Evolutionary conservation across 2,329 filamentous ascomycete genomes (phyloP), one percentile per base, ranked within the genome.

Genomic region (Xylaria sp.): DNA sequence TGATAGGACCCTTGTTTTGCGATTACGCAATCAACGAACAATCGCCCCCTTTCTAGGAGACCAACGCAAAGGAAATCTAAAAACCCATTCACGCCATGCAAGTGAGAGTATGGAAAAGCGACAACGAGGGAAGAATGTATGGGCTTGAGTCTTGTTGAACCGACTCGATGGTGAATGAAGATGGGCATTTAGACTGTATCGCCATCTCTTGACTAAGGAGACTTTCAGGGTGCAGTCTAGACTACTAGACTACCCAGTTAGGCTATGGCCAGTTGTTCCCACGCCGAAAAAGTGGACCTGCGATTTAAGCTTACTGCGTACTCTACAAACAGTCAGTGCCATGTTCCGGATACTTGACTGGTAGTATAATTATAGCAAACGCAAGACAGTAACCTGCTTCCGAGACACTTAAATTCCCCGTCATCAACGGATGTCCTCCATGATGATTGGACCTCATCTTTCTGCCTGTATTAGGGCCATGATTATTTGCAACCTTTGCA

Each of bases 41-140:
- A 54, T 40, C 3, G 44, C 33, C 40, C 58, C 63, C 60, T 57
- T 66, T 62, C 26, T 13, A 48, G 62, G 53, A 33, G 15, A 38
- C 51, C 15, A 49, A 54, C 31, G 51, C 38, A 69, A 62, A 56
- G 17, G 51, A 56, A 66, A 46, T 53, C 53, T 66, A 69, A 40
- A 40, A 59, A 65, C 59, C 33, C 60, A 66, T 69, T n/a, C 66
- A 58, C 59, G 56, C 62, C 59, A 70, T 68, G 59, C 31, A 63
- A 33, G 26, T 17, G 42, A 68, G 36, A 59, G 63, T 44, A 64
- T 31, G 67, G 17, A 33, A 54, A 31, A 63, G 49, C 53, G 63
- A 49, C 57, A 59, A 60, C 11, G 40, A 46, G 51, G 56, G 23
- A 63, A 63, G 17, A 33, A 63, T 51, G 53, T 59, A 56, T 56